A percentile compares a stretch with the other conserved stretches of the same genome.
Conservation (phyloP, 768 basidiomycete species). For the Serpula lacrymans region DNA sequence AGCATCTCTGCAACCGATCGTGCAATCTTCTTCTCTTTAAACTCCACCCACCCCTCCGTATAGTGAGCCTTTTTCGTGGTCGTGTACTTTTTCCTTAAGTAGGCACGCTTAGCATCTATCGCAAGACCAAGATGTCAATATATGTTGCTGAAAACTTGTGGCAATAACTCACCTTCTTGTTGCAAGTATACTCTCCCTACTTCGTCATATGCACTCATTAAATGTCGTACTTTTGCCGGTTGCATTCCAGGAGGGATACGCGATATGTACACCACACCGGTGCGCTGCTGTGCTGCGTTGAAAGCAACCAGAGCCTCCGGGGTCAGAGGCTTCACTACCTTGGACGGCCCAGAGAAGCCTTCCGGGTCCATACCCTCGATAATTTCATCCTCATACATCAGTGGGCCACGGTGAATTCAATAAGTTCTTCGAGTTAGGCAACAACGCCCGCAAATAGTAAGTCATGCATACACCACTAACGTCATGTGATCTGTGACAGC, state of each 20-base stretch:
- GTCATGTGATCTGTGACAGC: too few species aligned
- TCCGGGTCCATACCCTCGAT: slow-evolving; percentile 54
- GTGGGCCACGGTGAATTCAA: neutral
- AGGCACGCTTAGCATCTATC: slow-evolving; percentile 82
- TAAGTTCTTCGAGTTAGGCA: too few species aligned
- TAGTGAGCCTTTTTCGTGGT: slow-evolving; percentile 84
- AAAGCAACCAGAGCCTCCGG: slow-evolving; percentile 73
- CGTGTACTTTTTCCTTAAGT: slow-evolving; percentile 77
- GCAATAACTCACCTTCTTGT: slow-evolving; percentile 66
- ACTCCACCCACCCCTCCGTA: slow-evolving; percentile 98
- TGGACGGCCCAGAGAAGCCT: slow-evolving; percentile 55
- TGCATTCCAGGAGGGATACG: slow-evolving; percentile 98
- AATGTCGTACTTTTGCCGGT: slow-evolving; percentile 90
- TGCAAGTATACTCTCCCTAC: slow-evolving; percentile 91
- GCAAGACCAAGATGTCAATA: neutral
- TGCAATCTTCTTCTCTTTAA: slow-evolving; percentile 90
- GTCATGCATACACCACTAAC: too few species aligned
- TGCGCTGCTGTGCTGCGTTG: slow-evolving; percentile 65
- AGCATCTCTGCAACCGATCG: slow-evolving; percentile 91
- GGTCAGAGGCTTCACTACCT: slow-evolving; percentile 70
- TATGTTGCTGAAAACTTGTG: neutral
- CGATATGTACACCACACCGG: slow-evolving; percentile 93
- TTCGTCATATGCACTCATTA: slow-evolving; percentile 88
- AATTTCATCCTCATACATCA: slow-evolving; percentile 24
- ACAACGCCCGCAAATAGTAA: too few species aligned